Evolutionary conservation across 2,329 filamentous ascomycete genomes (phyloP).

Genomic region (Penicillium sp.): DNA sequence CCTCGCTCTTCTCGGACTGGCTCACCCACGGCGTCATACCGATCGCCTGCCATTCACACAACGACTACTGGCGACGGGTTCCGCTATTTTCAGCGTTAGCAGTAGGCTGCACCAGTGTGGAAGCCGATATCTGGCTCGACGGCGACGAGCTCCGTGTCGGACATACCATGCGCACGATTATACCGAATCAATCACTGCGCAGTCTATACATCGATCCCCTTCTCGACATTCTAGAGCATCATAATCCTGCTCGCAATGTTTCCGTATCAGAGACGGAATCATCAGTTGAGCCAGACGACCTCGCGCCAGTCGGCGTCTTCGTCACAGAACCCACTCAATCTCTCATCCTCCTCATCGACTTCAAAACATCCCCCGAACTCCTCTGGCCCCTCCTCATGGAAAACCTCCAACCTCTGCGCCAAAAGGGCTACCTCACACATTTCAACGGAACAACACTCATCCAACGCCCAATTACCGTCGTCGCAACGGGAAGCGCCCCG

Average conservation of each 20-base stretch:
- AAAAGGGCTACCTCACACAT: constrained; percentile 49
- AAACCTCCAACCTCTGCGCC: constrained; percentile 48
- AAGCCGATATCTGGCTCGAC: constrained; percentile 71
- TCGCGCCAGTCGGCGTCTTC: constrained; percentile 58
- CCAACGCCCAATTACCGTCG: constrained; percentile 51
- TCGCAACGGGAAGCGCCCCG: constrained; percentile 53
- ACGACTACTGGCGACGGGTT: constrained; percentile 69
- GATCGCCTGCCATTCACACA: constrained; percentile 67
- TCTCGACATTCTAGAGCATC: constrained; percentile 58
- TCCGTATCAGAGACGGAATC: background rate
- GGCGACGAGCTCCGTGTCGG: constrained; percentile 64
- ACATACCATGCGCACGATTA: constrained; percentile 61
- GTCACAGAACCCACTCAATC: constrained; percentile 57
- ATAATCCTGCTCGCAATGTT: constrained; percentile 45
- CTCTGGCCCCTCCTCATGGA: constrained; percentile 34
- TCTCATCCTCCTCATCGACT: constrained; percentile 67
- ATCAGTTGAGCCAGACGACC: background rate
- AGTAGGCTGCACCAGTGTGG: constrained; percentile 65
- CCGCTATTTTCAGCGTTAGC: constrained; percentile 66
- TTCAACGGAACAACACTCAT: constrained; percentile 45
- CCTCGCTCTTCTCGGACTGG: constrained; percentile 13
- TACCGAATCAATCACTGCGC: constrained; percentile 60
- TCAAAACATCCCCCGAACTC: constrained; percentile 61
- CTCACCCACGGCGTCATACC: constrained; percentile 50
- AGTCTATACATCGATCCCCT: constrained; percentile 69